Base-by-base conservation (phyloP, 352 stramenopile species). In the Globisporangium abappressorium region DNA sequence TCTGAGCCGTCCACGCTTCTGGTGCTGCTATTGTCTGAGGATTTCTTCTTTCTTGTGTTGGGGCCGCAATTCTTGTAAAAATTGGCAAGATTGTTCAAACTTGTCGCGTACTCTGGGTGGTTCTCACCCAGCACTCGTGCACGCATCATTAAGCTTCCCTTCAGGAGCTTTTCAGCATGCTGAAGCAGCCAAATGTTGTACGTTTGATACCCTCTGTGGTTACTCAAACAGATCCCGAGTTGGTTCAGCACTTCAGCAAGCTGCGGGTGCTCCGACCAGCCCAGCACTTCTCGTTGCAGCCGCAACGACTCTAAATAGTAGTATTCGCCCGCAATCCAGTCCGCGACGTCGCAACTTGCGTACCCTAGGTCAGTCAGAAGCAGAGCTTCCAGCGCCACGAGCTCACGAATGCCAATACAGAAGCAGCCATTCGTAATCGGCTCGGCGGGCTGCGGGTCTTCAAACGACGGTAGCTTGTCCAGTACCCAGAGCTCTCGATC, bases 231-330 rank as follows among this genome's bases (percentile, higher is more conserved):
- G 59, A 93, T 93, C 1, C 87, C 85, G 22, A 94, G 72, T 53
- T 93, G 86, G 61, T 94, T 94, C 1, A 94, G 67, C 28, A 91
- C 83, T 61, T 94, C 87, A 12, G 87, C 87, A 15, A 94, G 80
- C 67, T 94, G 85, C 15, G 85, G 79, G 55, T 94, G 83, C 56
- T 93, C 84, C 0, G 73, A 84, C 77, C 87, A 92, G 14, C 82
- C 80, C 7, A 94, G 62, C 9, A 94, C 87, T 56, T 94, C 87
- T 12, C 82, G 75, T 62, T 93, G 87, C n/a, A 94, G 68, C 5
- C 87, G 85, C 57, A 94, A 61, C 2, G 84, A 87, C 64, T 93
- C 87, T 14, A 92, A 66, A 62, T 92, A 92, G 61, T 90, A 84
- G 47, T 90, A 92, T 70, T 94, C 85, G 22, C 66, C 80, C 26